A percentile compares a stretch with the other conserved stretches of the same genome.
phyloP scores from a whole-genome alignment of 495 filamentous ascomycete genomes.

The Patellaria atrata region DNA sequence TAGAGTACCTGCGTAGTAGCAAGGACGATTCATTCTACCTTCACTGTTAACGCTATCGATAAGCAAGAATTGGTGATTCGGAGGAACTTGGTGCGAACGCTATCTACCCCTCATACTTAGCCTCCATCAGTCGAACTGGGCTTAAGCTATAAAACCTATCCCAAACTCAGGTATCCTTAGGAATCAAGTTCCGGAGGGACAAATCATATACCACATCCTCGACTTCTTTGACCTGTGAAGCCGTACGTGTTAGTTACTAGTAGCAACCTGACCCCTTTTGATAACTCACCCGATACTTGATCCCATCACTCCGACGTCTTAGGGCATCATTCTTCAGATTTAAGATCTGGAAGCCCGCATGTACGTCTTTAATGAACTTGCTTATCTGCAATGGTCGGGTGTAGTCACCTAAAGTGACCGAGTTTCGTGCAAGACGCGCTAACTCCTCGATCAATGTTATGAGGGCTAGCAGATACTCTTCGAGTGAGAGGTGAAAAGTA shows the following conservation, averaged over 20 bases:
- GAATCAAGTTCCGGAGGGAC: constrained; percentile 68
- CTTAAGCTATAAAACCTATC: no score
- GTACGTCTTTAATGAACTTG: constrained; percentile 86
- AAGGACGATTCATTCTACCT: no score
- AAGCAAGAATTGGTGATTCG: no score
- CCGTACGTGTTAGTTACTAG: no score
- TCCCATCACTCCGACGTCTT: constrained; percentile 72
- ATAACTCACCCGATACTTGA: constrained; percentile 73
- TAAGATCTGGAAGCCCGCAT: constrained; percentile 88
- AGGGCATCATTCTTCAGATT: constrained; percentile 94
- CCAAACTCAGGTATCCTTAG: constrained; percentile 15
- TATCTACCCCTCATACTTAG: no score
- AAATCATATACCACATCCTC: constrained; percentile 96
- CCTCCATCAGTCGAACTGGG: no score
- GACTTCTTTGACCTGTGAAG: constrained; percentile 80
- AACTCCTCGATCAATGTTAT: constrained; percentile 83
- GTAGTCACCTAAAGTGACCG: constrained; percentile 85
- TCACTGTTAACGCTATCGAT: no score
- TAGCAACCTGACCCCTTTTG: not conserved
- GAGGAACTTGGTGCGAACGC: no score
- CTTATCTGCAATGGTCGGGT: constrained; percentile 70
- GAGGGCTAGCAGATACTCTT: constrained; percentile 88
- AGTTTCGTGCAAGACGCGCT: constrained; percentile 83
- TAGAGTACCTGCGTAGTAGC: no score
- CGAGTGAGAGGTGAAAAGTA: constrained; percentile 86